Conservation (phyloP, 2,329 filamentous ascomycete genomes). For the Ambrosiella xylebori region DNA sequence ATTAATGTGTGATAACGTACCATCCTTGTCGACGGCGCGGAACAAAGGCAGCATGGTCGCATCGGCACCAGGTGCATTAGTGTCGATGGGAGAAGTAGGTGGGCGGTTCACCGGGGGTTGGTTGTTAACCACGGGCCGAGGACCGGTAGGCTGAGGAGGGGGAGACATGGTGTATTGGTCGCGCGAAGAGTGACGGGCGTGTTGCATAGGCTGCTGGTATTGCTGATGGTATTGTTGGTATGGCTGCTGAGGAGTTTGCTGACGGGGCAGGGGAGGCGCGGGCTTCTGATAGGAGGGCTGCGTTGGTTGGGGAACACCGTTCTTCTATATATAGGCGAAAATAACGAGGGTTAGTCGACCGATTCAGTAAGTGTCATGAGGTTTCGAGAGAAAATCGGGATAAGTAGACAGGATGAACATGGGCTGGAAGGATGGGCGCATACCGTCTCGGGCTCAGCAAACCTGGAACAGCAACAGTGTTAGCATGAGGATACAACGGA, state of each 20-base stretch:
- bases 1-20: conserved; percentile 26
- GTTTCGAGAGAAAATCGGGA: not conserved
- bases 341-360: conserved; percentile 2
- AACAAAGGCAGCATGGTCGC: conserved; percentile 72
- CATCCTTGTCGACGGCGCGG: conserved; percentile 73
- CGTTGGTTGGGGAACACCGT: conserved; percentile 13
- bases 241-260: conserved; percentile 14
- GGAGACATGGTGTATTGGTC: conserved; percentile 30
- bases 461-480: conserved; percentile 26
- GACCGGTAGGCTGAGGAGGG: conserved; percentile 28
- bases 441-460: conserved; percentile 60
- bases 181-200: conserved; percentile 16
- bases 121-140: conserved; percentile 26
- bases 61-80: conserved; percentile 35
- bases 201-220: conserved; percentile 8
- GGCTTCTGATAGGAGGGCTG: conserved; percentile 12
- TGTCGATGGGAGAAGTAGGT: conserved; percentile 43
- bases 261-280: conserved; percentile 24
- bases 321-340: conserved; percentile 13
- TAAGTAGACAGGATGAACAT: not conserved
- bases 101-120: conserved; percentile 42
- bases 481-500: not conserved
- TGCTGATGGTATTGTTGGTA: conserved; percentile 6
- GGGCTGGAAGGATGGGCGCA: conserved; percentile 13
- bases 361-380: not conserved